Evolutionary conservation across 495 filamentous ascomycete genomes (phyloP).

Genomic region (Xanthoparmelia taractica): DNA sequence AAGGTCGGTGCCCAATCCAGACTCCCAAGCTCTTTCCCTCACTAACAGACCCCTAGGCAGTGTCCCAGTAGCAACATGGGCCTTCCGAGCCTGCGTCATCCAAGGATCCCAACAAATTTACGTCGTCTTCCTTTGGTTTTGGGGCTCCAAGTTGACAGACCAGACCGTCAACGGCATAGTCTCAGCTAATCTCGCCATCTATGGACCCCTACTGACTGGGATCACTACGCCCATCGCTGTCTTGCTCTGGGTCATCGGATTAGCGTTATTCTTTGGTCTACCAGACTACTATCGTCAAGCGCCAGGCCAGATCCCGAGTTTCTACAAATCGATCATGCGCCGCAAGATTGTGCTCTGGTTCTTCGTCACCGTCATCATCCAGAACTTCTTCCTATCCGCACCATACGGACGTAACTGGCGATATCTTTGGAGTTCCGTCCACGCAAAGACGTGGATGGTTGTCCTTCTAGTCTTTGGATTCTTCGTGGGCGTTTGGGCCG

Average conservation of each 20-base stretch:
- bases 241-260: slow-evolving; percentile 45
- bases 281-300: slow-evolving; percentile 60
- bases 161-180: slow-evolving; percentile 26
- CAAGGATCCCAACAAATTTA: slow-evolving; percentile 60
- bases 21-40: background rate
- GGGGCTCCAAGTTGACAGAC: slow-evolving; percentile 44
- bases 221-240: slow-evolving; percentile 45
- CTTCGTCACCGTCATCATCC: slow-evolving; percentile 52
- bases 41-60: slow-evolving; percentile 32
- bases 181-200: slow-evolving; percentile 28
- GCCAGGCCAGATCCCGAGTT: slow-evolving; percentile 58
- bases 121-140: slow-evolving; percentile 57
- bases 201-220: slow-evolving; percentile 32
- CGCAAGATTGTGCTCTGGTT: slow-evolving; percentile 51
- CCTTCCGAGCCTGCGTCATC: slow-evolving; percentile 54
- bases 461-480: slow-evolving; percentile 48
- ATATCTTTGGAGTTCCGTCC: slow-evolving; percentile 49
- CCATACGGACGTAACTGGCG: slow-evolving; percentile 57
- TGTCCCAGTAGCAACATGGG: slow-evolving; percentile 55
- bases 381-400: slow-evolving; percentile 59
- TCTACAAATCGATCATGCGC: slow-evolving; percentile 48
- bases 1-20: slow-evolving; percentile 32
- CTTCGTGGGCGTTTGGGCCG: slow-evolving; percentile 51
- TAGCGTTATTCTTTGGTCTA: slow-evolving; percentile 48
- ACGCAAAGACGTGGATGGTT: slow-evolving; percentile 47